Evolutionary conservation across 2,329 filamentous ascomycete species (phyloP).

Genomic region (Ophiocordyceps camponoti-floridani): DNA sequence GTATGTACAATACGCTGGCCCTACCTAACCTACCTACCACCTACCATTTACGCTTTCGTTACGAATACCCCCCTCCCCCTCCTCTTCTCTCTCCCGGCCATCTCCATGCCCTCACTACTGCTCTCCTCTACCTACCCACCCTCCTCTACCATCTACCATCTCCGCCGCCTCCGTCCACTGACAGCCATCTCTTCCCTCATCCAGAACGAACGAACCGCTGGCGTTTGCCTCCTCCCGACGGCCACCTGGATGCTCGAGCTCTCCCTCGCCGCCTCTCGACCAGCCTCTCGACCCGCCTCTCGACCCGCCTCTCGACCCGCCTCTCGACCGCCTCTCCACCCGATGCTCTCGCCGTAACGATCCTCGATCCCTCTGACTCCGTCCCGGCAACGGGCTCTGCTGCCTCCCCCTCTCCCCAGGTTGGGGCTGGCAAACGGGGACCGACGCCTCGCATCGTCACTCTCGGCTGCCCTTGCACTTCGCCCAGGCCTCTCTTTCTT

Average conservation of each 20-base stretch:
- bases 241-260: not conserved
- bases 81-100: not conserved
- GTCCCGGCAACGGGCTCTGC: not conserved
- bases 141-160: too few relatives aligned
- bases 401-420: not conserved
- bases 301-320: slow-evolving; percentile 6
- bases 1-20: too few relatives aligned
- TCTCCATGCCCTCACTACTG: too few relatives aligned
- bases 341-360: slow-evolving; percentile 15
- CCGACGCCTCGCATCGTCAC: not conserved
- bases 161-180: not conserved
- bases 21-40: too few relatives aligned
- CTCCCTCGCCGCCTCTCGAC: not conserved
- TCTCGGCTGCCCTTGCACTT: slow-evolving; percentile 1
- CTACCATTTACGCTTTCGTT: too few relatives aligned
- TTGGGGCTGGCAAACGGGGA: slow-evolving; percentile 1
- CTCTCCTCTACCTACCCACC: not conserved
- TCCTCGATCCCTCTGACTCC: slow-evolving; percentile 6
- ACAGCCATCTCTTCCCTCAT: not conserved
- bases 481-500: not conserved
- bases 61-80: not conserved
- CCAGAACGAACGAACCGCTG: not conserved
- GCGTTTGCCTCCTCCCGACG: not conserved
- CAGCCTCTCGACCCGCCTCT: too few relatives aligned
- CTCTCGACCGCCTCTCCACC: slow-evolving; percentile 1